Percentiles rank a stretch among this genome's conserved stretches.
Evolutionary conservation across 352 stramenopile genomes (phyloP).

Genomic region (Pythium guiyangense): DNA sequence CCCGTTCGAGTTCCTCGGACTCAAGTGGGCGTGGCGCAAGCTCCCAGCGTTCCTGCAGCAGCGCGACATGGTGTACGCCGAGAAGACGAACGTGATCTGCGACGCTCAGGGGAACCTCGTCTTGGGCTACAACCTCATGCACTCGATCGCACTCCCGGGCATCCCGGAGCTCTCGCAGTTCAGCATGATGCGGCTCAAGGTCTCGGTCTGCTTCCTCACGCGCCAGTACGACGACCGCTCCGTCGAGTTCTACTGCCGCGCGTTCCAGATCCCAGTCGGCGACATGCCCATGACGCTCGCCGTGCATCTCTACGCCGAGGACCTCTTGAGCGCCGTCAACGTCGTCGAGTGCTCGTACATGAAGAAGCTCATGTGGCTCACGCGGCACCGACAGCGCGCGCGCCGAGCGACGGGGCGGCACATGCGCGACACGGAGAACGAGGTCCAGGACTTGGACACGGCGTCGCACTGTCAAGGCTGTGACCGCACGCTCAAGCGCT

Average conservation of each 20-base stretch:
- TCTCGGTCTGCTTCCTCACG: conserved; percentile 28
- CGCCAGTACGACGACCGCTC: conserved; percentile 13
- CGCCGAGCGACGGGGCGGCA: background rate
- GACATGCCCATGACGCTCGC: conserved; percentile 18
- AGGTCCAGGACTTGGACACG: conserved; percentile 14
- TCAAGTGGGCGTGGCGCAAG: conserved; percentile 33
- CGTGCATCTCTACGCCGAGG: conserved; percentile 15
- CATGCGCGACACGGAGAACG: background rate
- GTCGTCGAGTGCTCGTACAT: conserved; percentile 24
- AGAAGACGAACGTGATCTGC: conserved; percentile 8
- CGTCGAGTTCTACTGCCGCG: conserved; percentile 27
- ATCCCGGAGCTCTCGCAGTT: conserved; percentile 13
- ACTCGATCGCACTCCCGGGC: conserved; percentile 9
- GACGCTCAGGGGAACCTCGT: conserved; percentile 3
- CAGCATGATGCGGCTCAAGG: conserved; percentile 17
- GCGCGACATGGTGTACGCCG: conserved; percentile 12
- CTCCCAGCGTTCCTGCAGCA: background rate
- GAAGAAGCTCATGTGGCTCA: conserved; percentile 36
- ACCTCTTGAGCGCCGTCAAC: conserved; percentile 8
- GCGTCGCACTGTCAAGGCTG: conserved; percentile 14
- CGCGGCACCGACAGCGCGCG: conserved; percentile 12
- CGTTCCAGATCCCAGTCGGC: conserved; percentile 16
- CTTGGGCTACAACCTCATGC: conserved; percentile 12
- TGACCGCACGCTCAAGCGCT: conserved; percentile 1
- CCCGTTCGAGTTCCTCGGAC: conserved; percentile 37